Conservation (phyloP, 2,329 filamentous ascomycete genomes). For the Colletotrichum costaricense region DNA sequence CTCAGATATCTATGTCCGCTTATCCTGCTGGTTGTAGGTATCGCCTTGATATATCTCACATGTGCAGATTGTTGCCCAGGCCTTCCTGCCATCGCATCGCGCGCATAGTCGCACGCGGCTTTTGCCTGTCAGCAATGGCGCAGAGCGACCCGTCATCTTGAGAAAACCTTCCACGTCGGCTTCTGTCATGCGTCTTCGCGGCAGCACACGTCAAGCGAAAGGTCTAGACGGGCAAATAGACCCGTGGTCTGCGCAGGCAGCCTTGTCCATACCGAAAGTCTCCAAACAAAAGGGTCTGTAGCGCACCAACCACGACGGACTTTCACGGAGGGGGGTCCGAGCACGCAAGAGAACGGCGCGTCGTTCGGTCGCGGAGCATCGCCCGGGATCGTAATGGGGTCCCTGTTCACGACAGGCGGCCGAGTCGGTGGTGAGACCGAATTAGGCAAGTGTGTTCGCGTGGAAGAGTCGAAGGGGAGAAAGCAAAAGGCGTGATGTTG, state of each 20-base stretch:
- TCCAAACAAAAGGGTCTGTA: not conserved
- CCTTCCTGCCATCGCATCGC: not conserved
- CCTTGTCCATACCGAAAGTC: not conserved
- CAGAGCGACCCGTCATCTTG: not conserved
- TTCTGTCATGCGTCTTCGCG: not conserved
- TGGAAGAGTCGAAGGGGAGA: too few species aligned
- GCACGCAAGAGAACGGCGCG: not conserved
- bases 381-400: not conserved
- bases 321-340: not conserved
- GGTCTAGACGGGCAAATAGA: not conserved
- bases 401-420: slow-evolving; percentile 9
- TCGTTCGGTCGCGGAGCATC: not conserved
- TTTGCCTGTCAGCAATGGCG: not conserved
- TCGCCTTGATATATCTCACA: not conserved
- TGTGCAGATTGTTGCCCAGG: not conserved
- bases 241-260: not conserved
- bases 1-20: not conserved
- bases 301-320: slow-evolving; percentile 7
- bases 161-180: not conserved
- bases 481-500: not conserved
- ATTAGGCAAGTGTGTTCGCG: not conserved
- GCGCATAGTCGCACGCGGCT: not conserved
- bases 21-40: too few species aligned
- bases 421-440: not conserved
- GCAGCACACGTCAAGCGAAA: not conserved